Evolutionary conservation across 495 filamentous ascomycete genomes (phyloP), one percentile per base, ranked within the genome.

Genomic region (Penicillium simplicissimum): DNA sequence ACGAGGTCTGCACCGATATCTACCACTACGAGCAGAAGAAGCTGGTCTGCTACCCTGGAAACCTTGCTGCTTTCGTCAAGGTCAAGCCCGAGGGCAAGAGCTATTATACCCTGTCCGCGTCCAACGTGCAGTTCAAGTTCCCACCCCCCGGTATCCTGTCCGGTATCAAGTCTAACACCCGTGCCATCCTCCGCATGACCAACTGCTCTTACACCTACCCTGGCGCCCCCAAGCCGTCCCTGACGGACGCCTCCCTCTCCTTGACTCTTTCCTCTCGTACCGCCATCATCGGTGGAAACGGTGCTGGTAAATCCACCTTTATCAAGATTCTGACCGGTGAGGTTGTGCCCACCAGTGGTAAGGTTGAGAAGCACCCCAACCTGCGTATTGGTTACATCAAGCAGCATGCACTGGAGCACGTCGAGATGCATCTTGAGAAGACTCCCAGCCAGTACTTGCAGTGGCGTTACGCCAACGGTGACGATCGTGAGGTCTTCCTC

Each of bases 21-120:
- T 98, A 97, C 79, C 95, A 99, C 78, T 99, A 99, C 79, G 95
- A 99, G 75, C 81, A 84, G 68, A 99, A 99, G 87, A 98, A 98
- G 79, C 86, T 99, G 5, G 89, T 90, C 40, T 90, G 86, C 79
- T 98, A 96, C 84, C 91, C 89, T 74, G 95, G 95, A 61, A 99
- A 99, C 72, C 86, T 99, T 33, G 88, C 92, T 36, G 92, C 83
- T 19, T 97, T 99, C 67, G 95, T 99, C 71, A 87, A 91, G 74
- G 76, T 90, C 67, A 93, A 90, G 71, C 95, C 95, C n/a, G 95
- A 99, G 77, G 95, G 87, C 57, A 98, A 96, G 84, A 92, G 89
- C 71, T 99, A 99, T 81, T 99, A 99, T 80, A 98, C 95, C 10
- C 87, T 99, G 43, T 93, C 93, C 13, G 90, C 91, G 23, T 90